A percentile compares a stretch with the other conserved stretches of the same genome.
phyloP scores from a whole-genome alignment of 768 basidiomycete genomes.

The Phanerochaete sordida region DNA sequence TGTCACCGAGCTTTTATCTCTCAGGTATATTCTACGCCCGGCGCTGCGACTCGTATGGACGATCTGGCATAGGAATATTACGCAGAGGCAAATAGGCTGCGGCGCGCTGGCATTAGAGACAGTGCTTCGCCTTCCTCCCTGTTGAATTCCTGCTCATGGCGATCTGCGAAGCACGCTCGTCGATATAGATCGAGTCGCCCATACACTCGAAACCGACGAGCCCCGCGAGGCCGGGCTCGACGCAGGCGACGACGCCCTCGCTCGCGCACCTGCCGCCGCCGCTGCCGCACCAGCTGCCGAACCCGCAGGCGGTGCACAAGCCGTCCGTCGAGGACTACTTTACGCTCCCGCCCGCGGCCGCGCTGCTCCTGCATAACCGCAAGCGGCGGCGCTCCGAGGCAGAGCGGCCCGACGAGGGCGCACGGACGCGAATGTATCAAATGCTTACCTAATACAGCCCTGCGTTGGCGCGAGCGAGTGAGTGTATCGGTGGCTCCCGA shows the following conservation, averaged over 20 bases:
- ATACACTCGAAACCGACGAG: slow-evolving; percentile 71
- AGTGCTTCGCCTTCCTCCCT: slow-evolving; percentile 30
- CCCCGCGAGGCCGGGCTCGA: slow-evolving; percentile 29
- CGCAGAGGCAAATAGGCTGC: slow-evolving; percentile 74
- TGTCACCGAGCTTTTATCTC: too few species aligned
- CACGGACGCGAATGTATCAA: slow-evolving; percentile 9
- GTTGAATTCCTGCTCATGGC: slow-evolving; percentile 18
- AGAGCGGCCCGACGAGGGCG: slow-evolving; percentile 19
- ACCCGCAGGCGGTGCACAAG: slow-evolving; percentile 21
- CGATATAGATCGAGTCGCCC: slow-evolving; percentile 60
- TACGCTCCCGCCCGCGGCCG: slow-evolving; percentile 17
- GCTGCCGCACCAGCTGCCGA: slow-evolving; percentile 5
- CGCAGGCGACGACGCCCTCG: slow-evolving; percentile 1
- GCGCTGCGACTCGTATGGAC: slow-evolving; percentile 78
- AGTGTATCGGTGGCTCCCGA: not conserved
- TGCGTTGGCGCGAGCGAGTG: not conserved
- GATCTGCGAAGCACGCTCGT: slow-evolving; percentile 53
- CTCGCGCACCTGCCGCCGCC: slow-evolving; percentile 1
- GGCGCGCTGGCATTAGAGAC: slow-evolving; percentile 84
- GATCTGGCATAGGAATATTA: slow-evolving; percentile 76
- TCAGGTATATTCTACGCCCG: slow-evolving; percentile 64
- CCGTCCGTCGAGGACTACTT: slow-evolving; percentile 39
- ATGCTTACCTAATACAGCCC: slow-evolving; percentile 7
- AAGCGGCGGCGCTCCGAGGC: slow-evolving; percentile 21
- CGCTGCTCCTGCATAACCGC: slow-evolving; percentile 16